Conservation (phyloP, 2,329 filamentous ascomycete species). For the Malbranchea zuffiana region DNA sequence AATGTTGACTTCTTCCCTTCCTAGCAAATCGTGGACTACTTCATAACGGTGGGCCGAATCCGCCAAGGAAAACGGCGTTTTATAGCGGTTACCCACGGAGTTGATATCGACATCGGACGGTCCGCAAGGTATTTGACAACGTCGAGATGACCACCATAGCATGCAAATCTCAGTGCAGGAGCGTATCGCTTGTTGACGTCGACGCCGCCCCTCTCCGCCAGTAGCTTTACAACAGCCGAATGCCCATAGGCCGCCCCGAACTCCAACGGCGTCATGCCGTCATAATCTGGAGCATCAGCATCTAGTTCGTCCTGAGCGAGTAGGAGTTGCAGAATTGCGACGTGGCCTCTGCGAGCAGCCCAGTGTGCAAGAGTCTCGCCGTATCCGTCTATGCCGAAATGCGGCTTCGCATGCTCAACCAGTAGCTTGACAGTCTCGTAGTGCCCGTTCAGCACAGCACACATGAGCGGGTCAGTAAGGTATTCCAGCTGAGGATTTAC, state of each 20-base stretch:
- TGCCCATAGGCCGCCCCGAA: slow-evolving; percentile 6
- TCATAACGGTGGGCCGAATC: no score
- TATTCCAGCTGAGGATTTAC: no score
- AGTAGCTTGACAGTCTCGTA: neutral
- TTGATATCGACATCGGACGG: neutral
- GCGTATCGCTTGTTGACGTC: slow-evolving; percentile 1
- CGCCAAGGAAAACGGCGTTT: no score
- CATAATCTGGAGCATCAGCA: slow-evolving; percentile 1
- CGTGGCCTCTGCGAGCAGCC: slow-evolving; percentile 7
- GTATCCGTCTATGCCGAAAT: neutral
- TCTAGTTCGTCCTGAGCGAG: slow-evolving; percentile 4
- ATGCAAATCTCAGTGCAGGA: slow-evolving; percentile 3
- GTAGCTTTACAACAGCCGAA: slow-evolving; percentile 8
- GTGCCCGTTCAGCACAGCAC: neutral
- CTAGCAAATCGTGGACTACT: no score
- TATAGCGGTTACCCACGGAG: no score
- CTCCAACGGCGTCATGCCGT: slow-evolving; percentile 4
- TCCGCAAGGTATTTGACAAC: neutral
- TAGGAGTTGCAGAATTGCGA: slow-evolving; percentile 7
- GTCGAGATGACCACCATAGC: neutral
- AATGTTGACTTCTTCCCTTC: no score
- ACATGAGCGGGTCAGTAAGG: no score
- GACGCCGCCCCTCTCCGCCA: slow-evolving; percentile 7
- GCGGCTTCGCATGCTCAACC: neutral
- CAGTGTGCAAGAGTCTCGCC: neutral